Conservation (phyloP, 2,329 filamentous ascomycete genomes). For the Phyllosticta capitalensis region DNA sequence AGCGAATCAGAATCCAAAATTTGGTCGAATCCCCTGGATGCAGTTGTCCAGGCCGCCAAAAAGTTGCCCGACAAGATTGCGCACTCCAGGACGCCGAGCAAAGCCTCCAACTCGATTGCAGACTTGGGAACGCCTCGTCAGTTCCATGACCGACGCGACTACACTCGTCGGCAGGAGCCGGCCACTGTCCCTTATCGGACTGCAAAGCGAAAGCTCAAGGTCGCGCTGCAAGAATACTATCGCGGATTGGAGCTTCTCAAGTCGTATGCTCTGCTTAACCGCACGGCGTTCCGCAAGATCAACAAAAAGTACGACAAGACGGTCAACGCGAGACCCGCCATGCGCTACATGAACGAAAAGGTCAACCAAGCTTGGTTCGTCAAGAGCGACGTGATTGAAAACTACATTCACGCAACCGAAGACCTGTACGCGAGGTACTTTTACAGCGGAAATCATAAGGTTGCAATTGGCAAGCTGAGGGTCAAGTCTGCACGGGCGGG, state of each 20-base stretch:
- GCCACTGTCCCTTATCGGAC: slow-evolving; percentile 67
- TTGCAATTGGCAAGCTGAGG: slow-evolving; percentile 79
- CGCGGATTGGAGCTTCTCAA: slow-evolving; percentile 85
- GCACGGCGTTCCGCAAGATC: slow-evolving; percentile 90
- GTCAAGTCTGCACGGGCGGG: slow-evolving; percentile 53
- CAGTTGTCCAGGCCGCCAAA: slow-evolving; percentile 29
- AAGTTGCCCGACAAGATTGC: slow-evolving; percentile 15
- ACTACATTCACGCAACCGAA: slow-evolving; percentile 70
- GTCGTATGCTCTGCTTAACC: slow-evolving; percentile 80
- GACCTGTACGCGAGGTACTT: slow-evolving; percentile 94
- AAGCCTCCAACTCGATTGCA: slow-evolving; percentile 15
- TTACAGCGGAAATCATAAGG: slow-evolving; percentile 83
- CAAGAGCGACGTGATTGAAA: slow-evolving; percentile 73
- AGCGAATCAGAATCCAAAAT: background rate
- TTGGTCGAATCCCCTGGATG: slow-evolving; percentile 14
- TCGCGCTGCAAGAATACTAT: slow-evolving; percentile 88
- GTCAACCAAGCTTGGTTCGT: slow-evolving; percentile 90
- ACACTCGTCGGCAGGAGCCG: slow-evolving; percentile 28
- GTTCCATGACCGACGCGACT: slow-evolving; percentile 31
- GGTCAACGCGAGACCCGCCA: slow-evolving; percentile 64
- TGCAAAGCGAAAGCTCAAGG: slow-evolving; percentile 85
- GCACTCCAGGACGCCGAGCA: background rate
- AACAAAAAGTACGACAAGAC: slow-evolving; percentile 99
- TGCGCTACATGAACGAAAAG: slow-evolving; percentile 81
- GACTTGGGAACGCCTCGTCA: slow-evolving; percentile 26